Percentiles rank a stretch among this genome's conserved stretches.
These are phyloP conservation scores for Aurantiochytrium sp. DNA, from an alignment of 108 stramenopile species.

Conservation along the genomic window DNA sequence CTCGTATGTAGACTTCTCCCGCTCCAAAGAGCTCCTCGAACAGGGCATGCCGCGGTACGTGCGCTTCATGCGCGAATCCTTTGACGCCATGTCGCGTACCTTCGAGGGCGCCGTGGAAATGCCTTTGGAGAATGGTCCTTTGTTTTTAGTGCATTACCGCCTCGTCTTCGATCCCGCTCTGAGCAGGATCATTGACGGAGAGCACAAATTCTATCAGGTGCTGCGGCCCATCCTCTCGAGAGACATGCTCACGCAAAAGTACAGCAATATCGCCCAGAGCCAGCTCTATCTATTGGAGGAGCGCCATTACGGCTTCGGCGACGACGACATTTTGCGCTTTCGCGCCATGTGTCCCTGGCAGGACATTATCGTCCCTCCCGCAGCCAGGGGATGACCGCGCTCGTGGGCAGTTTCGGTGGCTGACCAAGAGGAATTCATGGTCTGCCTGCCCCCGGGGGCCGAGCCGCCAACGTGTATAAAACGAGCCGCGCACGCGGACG, in stretches of 20 bases:
- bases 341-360: neutral
- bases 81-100: neutral
- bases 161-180: neutral
- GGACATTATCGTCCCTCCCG: neutral
- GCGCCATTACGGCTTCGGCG: neutral
- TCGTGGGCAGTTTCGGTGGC: too few relatives aligned
- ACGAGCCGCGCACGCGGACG: too few relatives aligned
- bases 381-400: too few relatives aligned
- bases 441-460: too few relatives aligned
- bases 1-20: neutral
- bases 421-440: too few relatives aligned
- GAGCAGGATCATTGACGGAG: neutral
- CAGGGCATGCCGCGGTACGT: neutral
- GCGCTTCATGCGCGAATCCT: neutral
- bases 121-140: neutral
- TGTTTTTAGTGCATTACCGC: neutral
- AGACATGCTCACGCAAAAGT: neutral
- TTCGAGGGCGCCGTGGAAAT: neutral
- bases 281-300: neutral
- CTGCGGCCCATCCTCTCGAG: neutral
- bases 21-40: neutral
- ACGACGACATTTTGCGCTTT: neutral
- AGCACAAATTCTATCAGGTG: neutral
- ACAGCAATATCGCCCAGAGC: neutral
- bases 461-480: too few relatives aligned